Evolutionary conservation across 495 filamentous ascomycete genomes (phyloP), one percentile per base, ranked within the genome.

Genomic region (Articulospora tetracladia): DNA sequence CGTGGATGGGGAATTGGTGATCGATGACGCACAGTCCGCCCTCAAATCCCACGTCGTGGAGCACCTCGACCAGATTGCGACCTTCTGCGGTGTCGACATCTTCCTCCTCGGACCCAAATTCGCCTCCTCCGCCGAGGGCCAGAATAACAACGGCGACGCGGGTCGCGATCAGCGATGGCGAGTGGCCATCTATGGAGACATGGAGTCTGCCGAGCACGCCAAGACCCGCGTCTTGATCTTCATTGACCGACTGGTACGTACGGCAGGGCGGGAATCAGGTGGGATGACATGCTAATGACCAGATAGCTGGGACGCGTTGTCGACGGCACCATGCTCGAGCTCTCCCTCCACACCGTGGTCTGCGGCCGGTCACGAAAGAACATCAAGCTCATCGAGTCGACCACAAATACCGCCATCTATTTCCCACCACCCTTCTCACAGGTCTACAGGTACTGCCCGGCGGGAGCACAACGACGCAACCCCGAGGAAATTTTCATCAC

Each of bases 201-300:
- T 92, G 78, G 88, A 98, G 74, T 96, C 90, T 69, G 86, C 90
- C 10, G 94, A 98, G 74, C 92, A 97, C 75, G 95, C 95, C 59
- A 98, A 98, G 81, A 97, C 92, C 1, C 81, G 93, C 60, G 85
- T 97, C 28, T 81, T 98, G 68, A 93, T 98, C 74, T 91, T 97
- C 80, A 97, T 98, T 68, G 94, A 98, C 70, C 88, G 93, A 77
- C 85, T 98, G 76, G 93, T 98, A 83, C 66, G 90, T 77, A 61
- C 22, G 11, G 27, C 30, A 53, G 36, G 36, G 28, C 58, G 24
- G 53, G 59, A 32, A 60, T 20, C 61, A 55, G 52, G 17, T 24
- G 23, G 32, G 27, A 47, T 60, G 27, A 65, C 48, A 49, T 39
- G 26, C 2, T 57, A 44, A 44, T 44, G 10, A 17, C 39, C 10